Evolutionary conservation across 257 asterid species (phyloP).

Genomic region (Nicotiana attenuata): DNA sequence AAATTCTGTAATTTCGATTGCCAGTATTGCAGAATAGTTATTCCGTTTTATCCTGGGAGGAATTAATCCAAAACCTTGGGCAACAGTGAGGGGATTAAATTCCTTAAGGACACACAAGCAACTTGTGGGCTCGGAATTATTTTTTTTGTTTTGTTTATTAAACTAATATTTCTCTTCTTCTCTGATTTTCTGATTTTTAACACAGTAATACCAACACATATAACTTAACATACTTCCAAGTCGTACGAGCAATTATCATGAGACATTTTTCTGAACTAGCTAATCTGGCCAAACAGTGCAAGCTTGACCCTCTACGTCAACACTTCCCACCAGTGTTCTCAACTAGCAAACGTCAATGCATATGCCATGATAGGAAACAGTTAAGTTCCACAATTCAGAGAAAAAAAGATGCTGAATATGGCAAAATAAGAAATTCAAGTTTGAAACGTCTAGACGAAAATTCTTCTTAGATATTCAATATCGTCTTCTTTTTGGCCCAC

Average conservation of each 20-base stretch:
- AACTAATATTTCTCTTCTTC: no score
- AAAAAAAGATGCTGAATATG: neutral
- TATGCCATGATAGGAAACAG: neutral
- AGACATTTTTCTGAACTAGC: neutral
- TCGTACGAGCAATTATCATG: neutral
- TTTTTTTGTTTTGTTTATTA: no score
- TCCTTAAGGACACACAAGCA: no score
- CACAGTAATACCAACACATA: no score
- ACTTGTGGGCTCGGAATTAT: no score
- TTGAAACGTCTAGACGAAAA: constrained; percentile 22
- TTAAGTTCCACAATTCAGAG: neutral
- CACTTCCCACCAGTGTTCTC: neutral
- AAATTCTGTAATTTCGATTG: no score
- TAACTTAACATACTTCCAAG: neutral
- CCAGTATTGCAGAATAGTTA: no score
- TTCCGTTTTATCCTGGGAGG: no score
- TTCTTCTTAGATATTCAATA: neutral
- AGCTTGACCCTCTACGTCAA: neutral
- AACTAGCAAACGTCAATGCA: neutral
- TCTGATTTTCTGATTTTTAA: no score
- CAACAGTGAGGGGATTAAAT: no score
- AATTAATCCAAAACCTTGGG: no score
- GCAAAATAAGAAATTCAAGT: constrained; percentile 11
- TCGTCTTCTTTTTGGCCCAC: neutral
- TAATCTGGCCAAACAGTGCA: neutral